Evolutionary conservation across 2,329 filamentous ascomycete genomes (phyloP).

Genomic region (Colletotrichum plurivorum): DNA sequence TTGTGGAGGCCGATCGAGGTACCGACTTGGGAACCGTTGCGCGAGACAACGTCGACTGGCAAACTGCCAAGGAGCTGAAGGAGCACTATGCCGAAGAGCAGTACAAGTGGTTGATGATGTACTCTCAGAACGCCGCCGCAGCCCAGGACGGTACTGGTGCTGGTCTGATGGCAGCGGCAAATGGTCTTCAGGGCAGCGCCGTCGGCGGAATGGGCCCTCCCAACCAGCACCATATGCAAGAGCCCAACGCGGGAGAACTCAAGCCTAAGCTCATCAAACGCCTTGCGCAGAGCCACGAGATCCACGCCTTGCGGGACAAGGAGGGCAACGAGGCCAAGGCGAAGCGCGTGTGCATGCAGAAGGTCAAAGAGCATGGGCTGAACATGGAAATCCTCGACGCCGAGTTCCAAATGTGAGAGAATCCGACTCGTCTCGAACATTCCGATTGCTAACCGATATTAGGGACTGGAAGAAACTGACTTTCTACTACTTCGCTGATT

Average conservation of each 20-base stretch:
- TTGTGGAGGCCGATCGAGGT: slow-evolving; percentile 96
- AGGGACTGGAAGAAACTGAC: slow-evolving; percentile 99
- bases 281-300: slow-evolving; percentile 91
- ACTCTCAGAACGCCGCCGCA: slow-evolving; percentile 82
- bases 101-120: slow-evolving; percentile 99
- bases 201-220: slow-evolving; percentile 85
- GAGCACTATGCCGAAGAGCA: slow-evolving; percentile 95
- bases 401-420: slow-evolving; percentile 93
- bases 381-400: slow-evolving; percentile 99
- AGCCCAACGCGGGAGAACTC: slow-evolving; percentile 80
- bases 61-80: slow-evolving; percentile 89
- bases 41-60: slow-evolving; percentile 88
- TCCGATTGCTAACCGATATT: not conserved
- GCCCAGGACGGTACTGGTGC: slow-evolving; percentile 72
- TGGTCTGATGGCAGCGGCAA: slow-evolving; percentile 75
- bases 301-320: slow-evolving; percentile 90
- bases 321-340: slow-evolving; percentile 98
- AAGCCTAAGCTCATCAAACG: slow-evolving; percentile 98
- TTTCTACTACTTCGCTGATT: slow-evolving; percentile 98
- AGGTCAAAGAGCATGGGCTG: slow-evolving; percentile 92
- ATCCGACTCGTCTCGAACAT: no score
- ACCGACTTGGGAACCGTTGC: slow-evolving; percentile 96
- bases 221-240: slow-evolving; percentile 80
- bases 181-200: slow-evolving; percentile 76
- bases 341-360: slow-evolving; percentile 96